Evolutionary conservation across 345 rosid species (phyloP), one percentile per base, ranked within the genome.

Genomic region (Linum tenue): DNA sequence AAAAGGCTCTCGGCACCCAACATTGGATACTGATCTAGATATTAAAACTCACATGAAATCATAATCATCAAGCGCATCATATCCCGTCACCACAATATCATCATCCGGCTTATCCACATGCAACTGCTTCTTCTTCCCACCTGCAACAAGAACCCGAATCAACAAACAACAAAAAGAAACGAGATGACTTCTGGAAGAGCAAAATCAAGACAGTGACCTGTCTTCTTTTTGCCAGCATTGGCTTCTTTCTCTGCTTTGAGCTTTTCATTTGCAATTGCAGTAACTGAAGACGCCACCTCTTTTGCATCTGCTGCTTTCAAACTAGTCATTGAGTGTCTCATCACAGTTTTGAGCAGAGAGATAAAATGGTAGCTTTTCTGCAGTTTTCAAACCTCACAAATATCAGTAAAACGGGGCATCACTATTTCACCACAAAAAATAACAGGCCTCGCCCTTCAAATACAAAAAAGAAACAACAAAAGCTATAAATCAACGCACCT

Each of bases 291-390:
- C 0, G 95, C 86, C 71, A 92, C 81, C 1, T 92, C 98, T 80
- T 88, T 88, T 48, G 85, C 95, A 76, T 90, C 97, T 9, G 99
- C 90, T 2, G 90, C 92, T 80, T 85, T 92, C 78, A 90, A 57
- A 67, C 77, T 39, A 17, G 84, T 75, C 86, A 85, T 71, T 36
- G 96, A 90, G 51, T 81, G 75, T 84, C 95, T 88, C 86, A 88
- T 90, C 11, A 92, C 86, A 11, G 94, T 73, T 84, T 90, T 90
- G 16, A 92, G 92, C 51, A 90, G 70, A 16, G 78, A 77, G 17
- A 79, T 80, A 69, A 86, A 90, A 74, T 88, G 92, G 75, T 42
- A 92, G 66, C 91, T 90, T 86, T 90, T 90, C 98, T 90, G 95
- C 80, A 79, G 38, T 57, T 17, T 60, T 35, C 15, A 64, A 63